These are phyloP conservation scores for Solanum pimpinellifolium DNA, from an alignment of 257 asterid species.

Conservation along the genomic window DNA sequence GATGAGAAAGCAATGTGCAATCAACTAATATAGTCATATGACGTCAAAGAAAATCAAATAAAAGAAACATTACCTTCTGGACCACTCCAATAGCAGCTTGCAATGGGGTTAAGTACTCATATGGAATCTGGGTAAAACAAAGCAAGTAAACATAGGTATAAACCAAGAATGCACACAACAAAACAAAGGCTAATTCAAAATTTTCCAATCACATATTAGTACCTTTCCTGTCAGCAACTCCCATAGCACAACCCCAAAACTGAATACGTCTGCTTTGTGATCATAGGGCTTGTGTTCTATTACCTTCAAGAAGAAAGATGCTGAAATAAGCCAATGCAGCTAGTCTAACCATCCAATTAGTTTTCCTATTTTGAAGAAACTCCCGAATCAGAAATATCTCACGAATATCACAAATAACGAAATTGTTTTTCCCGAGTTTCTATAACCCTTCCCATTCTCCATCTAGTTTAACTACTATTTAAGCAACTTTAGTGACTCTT, in stretches of 20 bases:
- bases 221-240: slow-evolving; percentile 95
- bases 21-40: background rate
- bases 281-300: slow-evolving; percentile 92
- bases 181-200: background rate
- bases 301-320: slow-evolving; percentile 46
- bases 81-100: slow-evolving; percentile 99
- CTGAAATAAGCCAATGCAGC: slow-evolving; percentile 9
- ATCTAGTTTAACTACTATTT: background rate
- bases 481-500: background rate
- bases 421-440: background rate
- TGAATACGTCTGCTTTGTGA: slow-evolving; percentile 90
- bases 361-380: background rate
- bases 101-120: slow-evolving; percentile 87
- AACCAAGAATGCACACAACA: background rate
- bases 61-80: slow-evolving; percentile 55
- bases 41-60: background rate
- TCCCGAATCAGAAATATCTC: background rate
- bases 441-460: background rate
- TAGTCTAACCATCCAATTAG: background rate
- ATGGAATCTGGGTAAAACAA: slow-evolving; percentile 55
- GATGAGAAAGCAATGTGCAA: background rate
- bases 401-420: background rate
- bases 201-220: background rate
- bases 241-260: slow-evolving; percentile 92
- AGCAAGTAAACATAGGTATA: background rate